Percentiles rank a stretch among this genome's conserved stretches.
Conservation (phyloP, 495 filamentous ascomycete species). For the Hypoxylon cercidicola region DNA sequence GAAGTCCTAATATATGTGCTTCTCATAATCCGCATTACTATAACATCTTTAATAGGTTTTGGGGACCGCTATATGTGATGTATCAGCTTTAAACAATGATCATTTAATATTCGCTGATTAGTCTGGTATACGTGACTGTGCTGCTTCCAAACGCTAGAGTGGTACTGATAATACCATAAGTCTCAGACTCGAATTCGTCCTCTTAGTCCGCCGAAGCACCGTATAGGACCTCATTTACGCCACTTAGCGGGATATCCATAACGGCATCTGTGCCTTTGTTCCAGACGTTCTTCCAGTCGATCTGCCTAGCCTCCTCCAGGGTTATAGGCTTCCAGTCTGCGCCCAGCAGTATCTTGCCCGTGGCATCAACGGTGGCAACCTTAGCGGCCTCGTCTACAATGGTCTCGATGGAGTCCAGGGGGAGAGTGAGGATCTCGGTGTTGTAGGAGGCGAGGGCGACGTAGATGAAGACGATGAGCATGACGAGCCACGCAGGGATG, state of each 20-base stretch:
- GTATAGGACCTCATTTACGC: constrained; percentile 94
- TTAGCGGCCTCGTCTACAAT: constrained; percentile 91
- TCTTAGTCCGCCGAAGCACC: constrained; percentile 55
- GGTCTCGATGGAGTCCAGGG: constrained; percentile 83
- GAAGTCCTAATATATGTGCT: no score
- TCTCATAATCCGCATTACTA: no score
- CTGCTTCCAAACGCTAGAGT: no score
- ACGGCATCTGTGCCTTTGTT: constrained; percentile 94
- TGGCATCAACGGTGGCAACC: constrained; percentile 82
- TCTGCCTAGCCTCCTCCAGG: constrained; percentile 58
- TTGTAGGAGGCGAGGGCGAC: constrained; percentile 93
- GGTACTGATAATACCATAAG: not conserved
- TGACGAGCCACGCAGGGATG: constrained; percentile 88
- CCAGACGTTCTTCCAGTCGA: constrained; percentile 86
- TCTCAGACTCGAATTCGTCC: constrained; percentile 26
- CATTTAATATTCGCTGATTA: no score
- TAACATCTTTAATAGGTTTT: no score
- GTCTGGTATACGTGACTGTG: no score
- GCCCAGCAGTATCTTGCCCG: constrained; percentile 68
- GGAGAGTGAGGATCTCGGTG: constrained; percentile 84
- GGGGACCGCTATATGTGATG: no score
- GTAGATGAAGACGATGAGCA: constrained; percentile 90
- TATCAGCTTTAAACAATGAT: no score
- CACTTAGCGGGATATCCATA: constrained; percentile 95
- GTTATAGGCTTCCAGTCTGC: constrained; percentile 62